Evolutionary conservation across 2,329 filamentous ascomycete genomes (phyloP), one percentile per base, ranked within the genome.

Genomic region (Penicillium brasilianum): DNA sequence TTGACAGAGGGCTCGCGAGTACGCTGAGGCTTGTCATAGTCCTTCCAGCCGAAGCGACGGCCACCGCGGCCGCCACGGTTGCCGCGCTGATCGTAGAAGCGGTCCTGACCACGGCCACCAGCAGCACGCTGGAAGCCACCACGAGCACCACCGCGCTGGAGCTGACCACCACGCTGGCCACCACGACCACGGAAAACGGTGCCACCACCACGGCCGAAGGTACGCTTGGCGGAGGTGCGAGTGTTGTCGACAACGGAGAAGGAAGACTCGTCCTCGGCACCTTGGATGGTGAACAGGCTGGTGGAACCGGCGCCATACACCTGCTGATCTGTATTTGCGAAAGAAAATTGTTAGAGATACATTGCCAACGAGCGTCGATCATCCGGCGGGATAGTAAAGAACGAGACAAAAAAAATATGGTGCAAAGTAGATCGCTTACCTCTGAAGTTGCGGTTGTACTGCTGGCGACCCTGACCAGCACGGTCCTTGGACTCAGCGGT

Each of bases 241-340:
- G 90, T 91, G 81, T 97, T 96, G 83, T 96, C 96, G 76, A 99
- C 95, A 58, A 99, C 92, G 71, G 94, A 98, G 87, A 99, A 99
- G 66, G 90, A 92, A 63, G 92, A 93, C 81, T 99, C 95, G 79
- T 99, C 95, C 82, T 98, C 95, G 76, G 92, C 91, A 62, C 89
- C 87, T 74, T 96, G 93, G 63, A 96, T 90, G 66, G 92, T 91
- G 84, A 99, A 99, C 57, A 93, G 84, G 71, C 89, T 90, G 72
- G 88, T 92, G 74, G 91, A 88, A 72, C 93, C 93, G 66, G 94
- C 91, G 67, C 95, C 95, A 78, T 99, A 99, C 54, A 96, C 92
- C 81, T 98, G 94, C 79, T 98, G 94, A 77, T 97, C 93, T 97
- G 72, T 58, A 57, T 16, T 25, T 28, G 20, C n/a, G 43, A 57